Evolutionary conservation across 176 grass and related monocot species (phyloP).

Genomic region (Triticum timopheevii): DNA sequence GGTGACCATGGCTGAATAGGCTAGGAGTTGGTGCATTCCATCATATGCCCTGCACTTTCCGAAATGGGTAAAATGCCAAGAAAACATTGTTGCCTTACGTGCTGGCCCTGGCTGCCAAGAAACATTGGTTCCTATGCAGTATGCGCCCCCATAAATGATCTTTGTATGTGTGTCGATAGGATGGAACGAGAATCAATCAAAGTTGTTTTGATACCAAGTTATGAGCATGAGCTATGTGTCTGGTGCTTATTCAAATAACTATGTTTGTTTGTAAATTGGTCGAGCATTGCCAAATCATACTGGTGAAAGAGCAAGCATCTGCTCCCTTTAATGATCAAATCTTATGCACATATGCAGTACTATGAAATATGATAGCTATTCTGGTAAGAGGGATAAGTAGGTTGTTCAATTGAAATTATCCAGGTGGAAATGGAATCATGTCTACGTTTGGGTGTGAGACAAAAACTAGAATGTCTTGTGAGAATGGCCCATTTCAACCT

Average conservation of each 20-base stretch:
- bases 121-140: no score
- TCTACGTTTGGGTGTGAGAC: not conserved
- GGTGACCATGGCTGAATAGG: not conserved
- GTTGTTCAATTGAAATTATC: not conserved
- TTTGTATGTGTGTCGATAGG: not conserved
- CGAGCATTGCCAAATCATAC: not conserved
- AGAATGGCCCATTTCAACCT: not conserved
- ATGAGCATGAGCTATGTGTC: not conserved
- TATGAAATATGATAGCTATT: not conserved
- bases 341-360: not conserved
- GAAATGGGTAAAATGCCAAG: not conserved
- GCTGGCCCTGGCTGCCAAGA: not conserved
- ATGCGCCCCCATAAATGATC: no score
- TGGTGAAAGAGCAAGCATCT: not conserved
- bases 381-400: not conserved
- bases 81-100: not conserved
- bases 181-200: not conserved
- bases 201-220: not conserved
- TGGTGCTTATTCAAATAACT: not conserved
- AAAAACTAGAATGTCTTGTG: not conserved
- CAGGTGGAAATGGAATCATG: not conserved
- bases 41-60: not conserved
- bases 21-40: not conserved
- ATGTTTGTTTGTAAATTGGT: not conserved
- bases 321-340: not conserved